These are phyloP conservation scores for Candida insectalens DNA, from an alignment of 805 yeast genomes.

Conservation along the genomic window DNA sequence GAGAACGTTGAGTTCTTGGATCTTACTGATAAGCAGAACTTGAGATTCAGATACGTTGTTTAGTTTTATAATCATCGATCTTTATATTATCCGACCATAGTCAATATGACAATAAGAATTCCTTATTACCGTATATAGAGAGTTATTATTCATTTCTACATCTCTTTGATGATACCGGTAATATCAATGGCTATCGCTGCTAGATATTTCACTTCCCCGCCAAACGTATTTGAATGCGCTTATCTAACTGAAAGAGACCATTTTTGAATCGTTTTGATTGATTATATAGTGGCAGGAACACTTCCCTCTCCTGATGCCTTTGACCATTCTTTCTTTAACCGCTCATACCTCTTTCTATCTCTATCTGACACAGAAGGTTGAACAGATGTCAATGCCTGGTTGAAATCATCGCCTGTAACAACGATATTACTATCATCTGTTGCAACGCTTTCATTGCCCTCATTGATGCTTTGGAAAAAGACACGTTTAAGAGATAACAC, in stretches of 20 bases:
- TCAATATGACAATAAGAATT: no score
- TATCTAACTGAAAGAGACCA: no score
- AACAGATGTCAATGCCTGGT: conserved; percentile 59
- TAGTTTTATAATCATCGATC: no score
- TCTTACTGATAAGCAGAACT: conserved; percentile 21
- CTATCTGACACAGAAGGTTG: conserved; percentile 86
- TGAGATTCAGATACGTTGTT: conserved; percentile 17
- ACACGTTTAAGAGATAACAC: conserved; percentile 73
- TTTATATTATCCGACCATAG: no score
- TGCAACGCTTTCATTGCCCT: conserved; percentile 32
- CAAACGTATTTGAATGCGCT: no score
- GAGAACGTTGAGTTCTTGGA: conserved; percentile 20
- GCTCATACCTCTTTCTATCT: conserved; percentile 71
- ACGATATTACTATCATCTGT: conserved; percentile 13
- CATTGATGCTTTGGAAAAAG: conserved; percentile 43
- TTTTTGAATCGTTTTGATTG: no score
- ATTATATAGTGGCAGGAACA: no score
- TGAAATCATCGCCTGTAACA: conserved; percentile 63
- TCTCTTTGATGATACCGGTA: no score
- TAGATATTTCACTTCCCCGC: no score
- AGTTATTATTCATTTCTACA: neutral
- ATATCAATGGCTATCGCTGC: no score
- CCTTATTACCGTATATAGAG: neutral
- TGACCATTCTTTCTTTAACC: conserved; percentile 63
- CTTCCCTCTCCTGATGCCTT: conserved; percentile 34